phyloP scores from a whole-genome alignment of 164 flowering plant species.

The Liquidambar formosana region DNA sequence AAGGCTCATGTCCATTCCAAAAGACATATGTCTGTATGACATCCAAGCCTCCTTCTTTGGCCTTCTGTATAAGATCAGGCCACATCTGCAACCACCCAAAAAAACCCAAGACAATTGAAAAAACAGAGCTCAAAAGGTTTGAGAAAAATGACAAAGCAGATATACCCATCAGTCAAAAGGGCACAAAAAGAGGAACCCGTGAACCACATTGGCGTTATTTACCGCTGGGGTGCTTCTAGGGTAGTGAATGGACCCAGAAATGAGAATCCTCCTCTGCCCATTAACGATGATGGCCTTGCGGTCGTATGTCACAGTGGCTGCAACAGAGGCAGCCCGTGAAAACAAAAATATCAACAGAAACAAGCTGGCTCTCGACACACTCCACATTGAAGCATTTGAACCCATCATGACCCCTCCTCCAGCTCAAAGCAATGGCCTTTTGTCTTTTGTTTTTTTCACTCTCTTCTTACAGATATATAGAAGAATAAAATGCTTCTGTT shows the following conservation, averaged over 20 bases:
- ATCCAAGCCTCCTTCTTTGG: constrained; percentile 85
- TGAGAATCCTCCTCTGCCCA: constrained; percentile 69
- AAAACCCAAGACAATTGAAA: neutral
- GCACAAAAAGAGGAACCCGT: constrained; percentile 6
- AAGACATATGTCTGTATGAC: constrained; percentile 82
- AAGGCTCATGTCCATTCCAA: constrained; percentile 88
- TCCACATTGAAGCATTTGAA: constrained; percentile 11
- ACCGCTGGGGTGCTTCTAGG: constrained; percentile 96
- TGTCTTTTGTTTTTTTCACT: neutral
- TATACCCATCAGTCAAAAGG: neutral
- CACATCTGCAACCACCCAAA: constrained; percentile 61
- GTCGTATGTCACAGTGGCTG: constrained; percentile 72
- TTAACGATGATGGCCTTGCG: constrained; percentile 60
- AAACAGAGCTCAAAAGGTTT: neutral
- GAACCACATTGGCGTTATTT: constrained; percentile 21
- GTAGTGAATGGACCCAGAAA: constrained; percentile 93
- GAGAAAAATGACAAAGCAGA: constrained; percentile 8
- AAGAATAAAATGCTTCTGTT: neutral
- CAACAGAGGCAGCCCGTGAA: constrained; percentile 33
- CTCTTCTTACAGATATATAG: neutral
- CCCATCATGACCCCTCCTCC: constrained; percentile 7
- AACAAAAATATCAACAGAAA: constrained; percentile 18
- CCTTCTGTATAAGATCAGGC: constrained; percentile 79
- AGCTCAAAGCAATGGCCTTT: constrained; percentile 11
- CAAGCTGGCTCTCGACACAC: constrained; percentile 6